Base-by-base conservation (phyloP, 1,284 basidiomycete species). In the Ganoderma boninense region DNA sequence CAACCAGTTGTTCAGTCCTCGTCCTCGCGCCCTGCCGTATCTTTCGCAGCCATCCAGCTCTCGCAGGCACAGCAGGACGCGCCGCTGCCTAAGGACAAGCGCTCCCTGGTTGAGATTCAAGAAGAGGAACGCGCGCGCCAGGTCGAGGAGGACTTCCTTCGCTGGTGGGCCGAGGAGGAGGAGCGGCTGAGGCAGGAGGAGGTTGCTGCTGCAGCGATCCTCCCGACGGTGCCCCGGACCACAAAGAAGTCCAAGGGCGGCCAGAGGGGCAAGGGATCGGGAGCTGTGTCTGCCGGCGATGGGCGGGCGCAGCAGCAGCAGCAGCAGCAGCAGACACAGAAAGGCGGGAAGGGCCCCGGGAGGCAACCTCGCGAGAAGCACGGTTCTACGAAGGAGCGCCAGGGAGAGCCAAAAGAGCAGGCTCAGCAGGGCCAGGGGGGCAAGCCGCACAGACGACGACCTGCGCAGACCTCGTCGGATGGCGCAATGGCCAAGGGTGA, bases 141-240 rank as follows among this genome's bases (percentile, higher is more conserved):
- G 71, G 85, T 85, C 44, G 95, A 96, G 80, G 89, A 84, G 2
- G 93, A 94, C 68, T 97, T 97, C 78, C 80, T 96, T 80, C 86
- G 84, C 72, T 97, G 95, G 95, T 97, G 95, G 95, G 84, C 88
- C 1, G 90, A 87, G 6, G 95, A 97, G 79, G 93, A 96, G 81
- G 90, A 89, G 71, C 85, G 92, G 14, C 74, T 83, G 52, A 87
- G 90, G 78, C 75, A 66, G 43, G 76, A 76, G 65, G 68, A 77
- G 63, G 67, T 54, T 40, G 69, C 70, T 6, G 29, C 65, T 20
- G 70, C 70, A 8, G 71, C 65, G 64, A 62, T 70, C 38, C 66
- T 67, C 5, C 46, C 46, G 20, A 57, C 49, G 10, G 54, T 23
- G 59, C 62, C 42, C 44, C 64, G 67, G 72, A 72, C 70, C 66